A percentile compares a stretch with the other conserved stretches of the same genome.
These are phyloP conservation scores for Limonium bicolor DNA, from an alignment of 148 eudicot species.

Conservation along the genomic window DNA sequence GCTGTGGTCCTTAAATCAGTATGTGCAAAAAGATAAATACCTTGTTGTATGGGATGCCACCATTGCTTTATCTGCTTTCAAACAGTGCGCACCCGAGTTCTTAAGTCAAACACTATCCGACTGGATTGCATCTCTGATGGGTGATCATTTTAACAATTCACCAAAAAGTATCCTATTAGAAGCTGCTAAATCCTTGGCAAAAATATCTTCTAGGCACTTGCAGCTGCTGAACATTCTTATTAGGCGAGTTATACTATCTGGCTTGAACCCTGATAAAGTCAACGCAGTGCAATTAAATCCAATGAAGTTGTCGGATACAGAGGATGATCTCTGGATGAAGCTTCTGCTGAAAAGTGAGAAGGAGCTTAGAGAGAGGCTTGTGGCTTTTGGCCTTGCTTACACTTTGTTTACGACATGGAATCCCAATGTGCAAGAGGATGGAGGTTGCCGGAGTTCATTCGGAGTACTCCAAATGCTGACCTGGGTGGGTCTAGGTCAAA, in stretches of 20 bases:
- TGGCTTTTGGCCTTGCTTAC: slow-evolving; percentile 37
- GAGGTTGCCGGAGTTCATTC: slow-evolving; percentile 26
- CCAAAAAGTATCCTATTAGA: slow-evolving; percentile 15
- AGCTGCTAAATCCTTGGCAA: slow-evolving; percentile 22
- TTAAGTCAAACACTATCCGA: slow-evolving; percentile 27
- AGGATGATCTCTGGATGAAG: slow-evolving; percentile 45
- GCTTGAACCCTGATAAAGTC: slow-evolving; percentile 16
- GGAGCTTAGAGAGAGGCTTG: slow-evolving; percentile 71
- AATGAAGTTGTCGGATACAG: slow-evolving; percentile 10
- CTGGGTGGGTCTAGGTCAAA: slow-evolving; percentile 40
- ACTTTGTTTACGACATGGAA: slow-evolving; percentile 1
- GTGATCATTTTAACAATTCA: slow-evolving; percentile 16
- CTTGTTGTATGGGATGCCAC: slow-evolving; percentile 70
- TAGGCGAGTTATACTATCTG: slow-evolving; percentile 39
- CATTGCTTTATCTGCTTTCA: slow-evolving; percentile 56
- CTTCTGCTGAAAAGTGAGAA: slow-evolving; percentile 41
- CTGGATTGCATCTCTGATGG: slow-evolving; percentile 32
- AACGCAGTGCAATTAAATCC: slow-evolving; percentile 11
- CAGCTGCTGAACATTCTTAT: slow-evolving; percentile 55
- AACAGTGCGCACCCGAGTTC: slow-evolving; percentile 29
- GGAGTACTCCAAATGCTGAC: slow-evolving; percentile 55
- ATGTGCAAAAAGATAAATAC: slow-evolving; percentile 27
- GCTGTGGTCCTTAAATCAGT: slow-evolving; percentile 37
- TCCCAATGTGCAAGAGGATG: slow-evolving; percentile 5
- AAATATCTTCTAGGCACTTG: slow-evolving; percentile 43